These are phyloP conservation scores for Cajanus cajan DNA, from an alignment of 306 rosid species.

Conservation along the genomic window DNA sequence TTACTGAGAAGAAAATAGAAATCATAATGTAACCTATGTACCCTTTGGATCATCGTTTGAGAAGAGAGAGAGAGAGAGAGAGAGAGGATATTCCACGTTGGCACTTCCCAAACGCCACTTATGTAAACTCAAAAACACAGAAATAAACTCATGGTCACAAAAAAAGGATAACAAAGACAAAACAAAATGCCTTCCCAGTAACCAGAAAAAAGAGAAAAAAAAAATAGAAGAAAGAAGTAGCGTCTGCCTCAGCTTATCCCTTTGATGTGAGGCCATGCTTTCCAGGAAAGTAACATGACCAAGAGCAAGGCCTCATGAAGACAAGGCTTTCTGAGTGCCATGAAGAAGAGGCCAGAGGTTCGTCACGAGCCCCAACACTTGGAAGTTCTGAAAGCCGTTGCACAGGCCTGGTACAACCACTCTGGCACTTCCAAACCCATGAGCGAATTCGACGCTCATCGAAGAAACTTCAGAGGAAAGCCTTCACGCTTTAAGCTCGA, in stretches of 20 bases:
- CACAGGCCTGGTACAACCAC: slow-evolving; percentile 82
- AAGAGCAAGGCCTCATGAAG: slow-evolving; percentile 44
- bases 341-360: slow-evolving; percentile 58
- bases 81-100: not conserved
- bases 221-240: not conserved
- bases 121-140: not conserved
- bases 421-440: slow-evolving; percentile 50
- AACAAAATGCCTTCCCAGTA: not conserved
- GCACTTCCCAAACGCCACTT: not conserved
- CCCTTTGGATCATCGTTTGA: too few relatives aligned
- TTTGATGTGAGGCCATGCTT: slow-evolving; percentile 46
- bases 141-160: slow-evolving; percentile 14
- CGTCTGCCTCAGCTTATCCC: slow-evolving; percentile 33
- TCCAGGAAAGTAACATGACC: slow-evolving; percentile 30
- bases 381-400: slow-evolving; percentile 86
- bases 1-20: too few relatives aligned
- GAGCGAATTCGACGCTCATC: slow-evolving; percentile 58
- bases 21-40: too few relatives aligned
- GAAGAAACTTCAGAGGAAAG: slow-evolving; percentile 46
- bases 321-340: slow-evolving; percentile 18
- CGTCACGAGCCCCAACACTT: slow-evolving; percentile 27
- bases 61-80: too few relatives aligned
- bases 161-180: slow-evolving; percentile 33
- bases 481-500: slow-evolving; percentile 73
- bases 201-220: not conserved